These are phyloP conservation scores for Fusarium luffae DNA, from an alignment of 2,329 filamentous ascomycete genomes.

Conservation along the genomic window DNA sequence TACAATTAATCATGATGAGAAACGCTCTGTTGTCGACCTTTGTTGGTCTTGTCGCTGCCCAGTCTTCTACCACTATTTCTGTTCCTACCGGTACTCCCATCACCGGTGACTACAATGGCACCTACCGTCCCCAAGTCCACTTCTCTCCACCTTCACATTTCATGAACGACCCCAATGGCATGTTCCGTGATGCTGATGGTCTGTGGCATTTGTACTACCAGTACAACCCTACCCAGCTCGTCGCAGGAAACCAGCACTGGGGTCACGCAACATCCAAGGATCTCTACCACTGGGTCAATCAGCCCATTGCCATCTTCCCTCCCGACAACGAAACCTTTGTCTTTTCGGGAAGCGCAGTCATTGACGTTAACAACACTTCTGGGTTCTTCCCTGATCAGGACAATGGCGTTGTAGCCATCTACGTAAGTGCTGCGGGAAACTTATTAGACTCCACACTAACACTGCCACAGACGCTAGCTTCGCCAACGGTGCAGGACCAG, in stretches of 20 bases:
- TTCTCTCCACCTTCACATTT: constrained; percentile 64
- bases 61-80: neutral
- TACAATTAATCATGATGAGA: neutral
- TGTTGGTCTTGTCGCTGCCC: neutral
- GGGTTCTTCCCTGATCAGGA: constrained; percentile 70
- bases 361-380: constrained; percentile 72
- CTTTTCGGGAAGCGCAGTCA: constrained; percentile 66
- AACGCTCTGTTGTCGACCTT: neutral
- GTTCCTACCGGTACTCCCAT: constrained; percentile 42
- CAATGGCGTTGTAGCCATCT: constrained; percentile 69
- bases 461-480: constrained; percentile 37
- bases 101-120: constrained; percentile 43
- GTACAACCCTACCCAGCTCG: constrained; percentile 56
- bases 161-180: constrained; percentile 74
- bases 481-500: constrained; percentile 59
- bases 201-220: constrained; percentile 75
- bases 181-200: constrained; percentile 67
- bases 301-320: constrained; percentile 69
- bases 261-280: constrained; percentile 72
- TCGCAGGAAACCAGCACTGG: constrained; percentile 72
- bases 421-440: constrained; percentile 41
- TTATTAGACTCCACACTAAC: neutral
- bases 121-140: constrained; percentile 63
- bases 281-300: constrained; percentile 72
- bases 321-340: constrained; percentile 57